Evolutionary conservation across 2,329 filamentous ascomycete genomes (phyloP).

Genomic region (Aspergillus transmontanensis): DNA sequence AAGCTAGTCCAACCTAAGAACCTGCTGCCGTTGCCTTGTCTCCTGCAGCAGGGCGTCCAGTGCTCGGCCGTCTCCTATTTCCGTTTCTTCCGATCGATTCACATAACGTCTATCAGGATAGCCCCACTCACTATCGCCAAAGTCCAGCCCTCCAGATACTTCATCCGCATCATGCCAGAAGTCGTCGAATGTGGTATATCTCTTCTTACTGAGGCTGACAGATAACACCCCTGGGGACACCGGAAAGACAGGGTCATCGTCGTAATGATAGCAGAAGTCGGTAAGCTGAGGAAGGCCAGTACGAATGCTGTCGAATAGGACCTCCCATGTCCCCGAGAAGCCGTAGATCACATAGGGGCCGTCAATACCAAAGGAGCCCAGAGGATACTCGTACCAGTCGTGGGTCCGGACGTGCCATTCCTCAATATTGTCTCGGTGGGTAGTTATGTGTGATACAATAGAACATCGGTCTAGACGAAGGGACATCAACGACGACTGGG

Average conservation of each 20-base stretch:
- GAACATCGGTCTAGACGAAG: not conserved
- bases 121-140: not conserved
- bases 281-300: not conserved
- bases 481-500: not conserved
- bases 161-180: not conserved
- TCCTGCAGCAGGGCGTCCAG: not conserved
- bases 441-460: not conserved
- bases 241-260: not conserved
- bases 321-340: not conserved
- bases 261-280: not conserved
- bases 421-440: not conserved
- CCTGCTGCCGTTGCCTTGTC: not conserved
- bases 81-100: not conserved
- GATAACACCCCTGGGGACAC: not conserved
- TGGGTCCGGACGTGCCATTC: not conserved
- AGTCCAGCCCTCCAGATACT: not conserved
- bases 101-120: not conserved
- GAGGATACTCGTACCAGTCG: not conserved
- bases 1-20: too few relatives aligned
- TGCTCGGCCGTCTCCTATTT: not conserved
- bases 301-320: not conserved
- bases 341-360: not conserved
- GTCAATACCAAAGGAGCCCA: not conserved
- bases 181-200: not conserved
- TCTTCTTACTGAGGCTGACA: not conserved